Conservation (phyloP, 2,329 filamentous ascomycete species). For the Arthrobotrys conoides region DNA sequence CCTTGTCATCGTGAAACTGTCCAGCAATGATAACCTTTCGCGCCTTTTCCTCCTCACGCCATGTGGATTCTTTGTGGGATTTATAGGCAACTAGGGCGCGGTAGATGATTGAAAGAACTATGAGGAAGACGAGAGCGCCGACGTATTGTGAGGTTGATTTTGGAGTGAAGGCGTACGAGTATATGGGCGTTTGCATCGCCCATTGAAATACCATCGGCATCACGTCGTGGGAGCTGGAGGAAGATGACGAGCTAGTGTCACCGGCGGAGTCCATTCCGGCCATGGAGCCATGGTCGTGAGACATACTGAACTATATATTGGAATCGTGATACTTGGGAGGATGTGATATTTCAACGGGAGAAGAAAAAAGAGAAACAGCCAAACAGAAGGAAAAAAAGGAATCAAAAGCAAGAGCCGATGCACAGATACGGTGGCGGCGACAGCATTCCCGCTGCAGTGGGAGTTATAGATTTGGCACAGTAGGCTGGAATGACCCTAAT, state of each 20-base stretch:
- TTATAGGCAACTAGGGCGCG: conserved; percentile 81
- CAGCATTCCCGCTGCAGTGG: conserved; percentile 18
- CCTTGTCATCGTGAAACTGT: conserved; percentile 49
- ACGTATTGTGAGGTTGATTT: conserved; percentile 79
- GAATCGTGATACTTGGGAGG: not conserved
- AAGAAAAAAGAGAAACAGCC: not conserved
- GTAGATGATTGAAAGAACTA: conserved; percentile 79
- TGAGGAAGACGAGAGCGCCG: conserved; percentile 91
- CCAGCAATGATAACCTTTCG: conserved; percentile 60
- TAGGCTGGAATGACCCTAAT: conserved; percentile 22
- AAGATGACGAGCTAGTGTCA: conserved; percentile 2
- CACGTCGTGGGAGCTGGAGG: conserved; percentile 37
- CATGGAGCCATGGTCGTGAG: conserved; percentile 51
- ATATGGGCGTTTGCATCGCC: conserved; percentile 75
- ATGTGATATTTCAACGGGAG: not conserved
- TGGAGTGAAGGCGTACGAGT: conserved; percentile 81
- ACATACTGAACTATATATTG: conserved; percentile 35
- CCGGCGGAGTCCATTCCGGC: conserved; percentile 28
- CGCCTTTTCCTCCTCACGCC: conserved; percentile 48
- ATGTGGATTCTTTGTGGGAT: conserved; percentile 66
- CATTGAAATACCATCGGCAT: conserved; percentile 78
- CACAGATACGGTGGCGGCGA: conserved; percentile 21
- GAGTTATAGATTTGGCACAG: conserved; percentile 10
- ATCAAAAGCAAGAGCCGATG: conserved; percentile 7
- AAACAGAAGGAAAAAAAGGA: conserved; percentile 14